A percentile compares a stretch with the other conserved stretches of the same genome.
phyloP scores from a whole-genome alignment of 345 rosid species.

The Physaria fendleri region DNA sequence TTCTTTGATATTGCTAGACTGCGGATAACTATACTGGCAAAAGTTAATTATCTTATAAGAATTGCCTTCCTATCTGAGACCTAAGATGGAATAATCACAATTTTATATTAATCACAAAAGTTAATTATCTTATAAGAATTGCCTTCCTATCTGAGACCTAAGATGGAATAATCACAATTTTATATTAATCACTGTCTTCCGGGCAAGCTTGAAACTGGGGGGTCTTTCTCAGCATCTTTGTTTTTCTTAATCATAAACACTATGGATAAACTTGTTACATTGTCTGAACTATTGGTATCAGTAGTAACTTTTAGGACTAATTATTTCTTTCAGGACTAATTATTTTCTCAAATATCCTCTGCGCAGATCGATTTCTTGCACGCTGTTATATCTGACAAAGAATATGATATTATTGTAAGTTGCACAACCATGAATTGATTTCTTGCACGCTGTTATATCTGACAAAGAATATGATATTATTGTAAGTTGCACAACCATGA shows the following conservation, averaged over 20 bases:
- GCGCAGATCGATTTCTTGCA: conserved; percentile 84
- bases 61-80: conserved; percentile 8
- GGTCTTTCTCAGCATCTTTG: neutral
- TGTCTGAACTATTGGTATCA: conserved; percentile 13
- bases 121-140: neutral
- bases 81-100: neutral
- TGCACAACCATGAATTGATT: conserved; percentile 59
- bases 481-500: conserved; percentile 56
- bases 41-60: neutral
- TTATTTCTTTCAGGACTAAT: neutral
- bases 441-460: conserved; percentile 81
- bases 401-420: conserved; percentile 73
- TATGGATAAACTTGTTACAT: conserved; percentile 2
- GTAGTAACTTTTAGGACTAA: neutral
- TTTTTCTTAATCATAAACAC: neutral
- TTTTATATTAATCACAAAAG: too few relatives aligned
- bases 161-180: conserved; percentile 1
- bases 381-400: conserved; percentile 84
- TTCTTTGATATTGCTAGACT: conserved; percentile 5
- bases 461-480: conserved; percentile 88
- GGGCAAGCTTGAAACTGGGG: conserved; percentile 9
- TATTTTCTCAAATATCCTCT: conserved; percentile 12
- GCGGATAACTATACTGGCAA: neutral
- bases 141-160: conserved; percentile 8
- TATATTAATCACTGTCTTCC: conserved; percentile 4